These are phyloP conservation scores for Circinella umbellata DNA, from an alignment of 371 early-diverging fungal genomes.

Conservation along the genomic window DNA sequence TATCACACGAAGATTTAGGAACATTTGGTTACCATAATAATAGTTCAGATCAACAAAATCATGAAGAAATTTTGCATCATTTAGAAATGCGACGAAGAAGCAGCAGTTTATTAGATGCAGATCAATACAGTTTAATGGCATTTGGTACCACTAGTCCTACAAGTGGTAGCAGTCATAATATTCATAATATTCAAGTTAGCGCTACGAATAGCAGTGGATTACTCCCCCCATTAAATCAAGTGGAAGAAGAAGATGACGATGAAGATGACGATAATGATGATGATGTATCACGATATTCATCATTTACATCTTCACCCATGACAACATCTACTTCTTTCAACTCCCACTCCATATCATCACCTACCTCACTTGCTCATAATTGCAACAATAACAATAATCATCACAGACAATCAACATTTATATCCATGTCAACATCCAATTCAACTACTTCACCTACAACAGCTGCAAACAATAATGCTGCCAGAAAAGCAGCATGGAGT, in stretches of 20 bases:
- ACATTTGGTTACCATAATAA: constrained; percentile 6
- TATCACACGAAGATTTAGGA: constrained; percentile 11
- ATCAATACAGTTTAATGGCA: constrained; percentile 11
- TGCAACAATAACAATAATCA: neutral
- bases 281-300: constrained; percentile 20
- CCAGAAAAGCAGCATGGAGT: constrained; percentile 12
- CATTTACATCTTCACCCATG: constrained; percentile 18
- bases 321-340: constrained; percentile 7
- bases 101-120: constrained; percentile 9
- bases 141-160: neutral
- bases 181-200: neutral
- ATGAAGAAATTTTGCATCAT: constrained; percentile 2
- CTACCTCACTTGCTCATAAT: neutral
- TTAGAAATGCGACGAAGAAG: constrained; percentile 12
- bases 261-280: constrained; percentile 18
- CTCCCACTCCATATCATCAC: neutral
- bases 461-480: constrained; percentile 12
- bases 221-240: constrained; percentile 14
- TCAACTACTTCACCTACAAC: constrained; percentile 4
- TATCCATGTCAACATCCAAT: neutral
- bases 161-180: neutral
- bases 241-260: constrained; percentile 17
- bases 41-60: neutral
- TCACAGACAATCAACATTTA: neutral
- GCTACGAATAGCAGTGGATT: neutral